Percentiles rank a stretch among this genome's conserved stretches.
Evolutionary conservation across 495 filamentous ascomycete species (phyloP).

Genomic region (Xylaria intraflava): DNA sequence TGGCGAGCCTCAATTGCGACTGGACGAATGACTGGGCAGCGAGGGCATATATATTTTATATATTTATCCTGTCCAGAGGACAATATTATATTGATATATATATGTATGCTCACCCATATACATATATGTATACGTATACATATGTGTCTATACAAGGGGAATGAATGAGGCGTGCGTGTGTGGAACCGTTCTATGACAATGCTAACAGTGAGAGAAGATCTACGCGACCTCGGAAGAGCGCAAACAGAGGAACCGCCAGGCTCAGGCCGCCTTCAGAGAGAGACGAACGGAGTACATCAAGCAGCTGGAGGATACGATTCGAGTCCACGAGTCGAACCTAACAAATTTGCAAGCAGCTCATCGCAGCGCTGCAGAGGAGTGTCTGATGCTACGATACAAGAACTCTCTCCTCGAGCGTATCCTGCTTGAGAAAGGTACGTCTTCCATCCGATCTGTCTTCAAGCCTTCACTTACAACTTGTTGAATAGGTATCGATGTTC

Average conservation of each 20-base stretch:
- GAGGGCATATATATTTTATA: neutral
- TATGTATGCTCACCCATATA: neutral
- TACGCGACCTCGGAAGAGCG: constrained; percentile 98
- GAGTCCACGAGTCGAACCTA: constrained; percentile 90
- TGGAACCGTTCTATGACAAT: neutral
- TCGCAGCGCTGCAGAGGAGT: constrained; percentile 91
- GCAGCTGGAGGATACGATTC: constrained; percentile 94
- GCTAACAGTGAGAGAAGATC: constrained; percentile 50
- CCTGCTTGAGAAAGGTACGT: constrained; percentile 83
- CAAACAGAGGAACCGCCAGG: constrained; percentile 95
- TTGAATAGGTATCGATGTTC: constrained; percentile 81
- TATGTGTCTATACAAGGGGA: neutral
- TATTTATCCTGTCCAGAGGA: too few species aligned
- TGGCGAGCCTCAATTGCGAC: neutral
- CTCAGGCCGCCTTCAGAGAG: constrained; percentile 94
- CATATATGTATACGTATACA: neutral
- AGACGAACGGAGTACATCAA: constrained; percentile 98
- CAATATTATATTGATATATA: too few species aligned
- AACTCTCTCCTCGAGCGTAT: constrained; percentile 95
- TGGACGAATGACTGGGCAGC: neutral
- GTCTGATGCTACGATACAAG: constrained; percentile 96
- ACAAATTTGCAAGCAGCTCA: constrained; percentile 90
- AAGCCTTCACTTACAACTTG: neutral
- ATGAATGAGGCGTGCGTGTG: neutral
- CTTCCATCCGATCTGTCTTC: neutral